Evolutionary conservation across 2,329 filamentous ascomycete species (phyloP).

Genomic region (Sporothrix schenckii): DNA sequence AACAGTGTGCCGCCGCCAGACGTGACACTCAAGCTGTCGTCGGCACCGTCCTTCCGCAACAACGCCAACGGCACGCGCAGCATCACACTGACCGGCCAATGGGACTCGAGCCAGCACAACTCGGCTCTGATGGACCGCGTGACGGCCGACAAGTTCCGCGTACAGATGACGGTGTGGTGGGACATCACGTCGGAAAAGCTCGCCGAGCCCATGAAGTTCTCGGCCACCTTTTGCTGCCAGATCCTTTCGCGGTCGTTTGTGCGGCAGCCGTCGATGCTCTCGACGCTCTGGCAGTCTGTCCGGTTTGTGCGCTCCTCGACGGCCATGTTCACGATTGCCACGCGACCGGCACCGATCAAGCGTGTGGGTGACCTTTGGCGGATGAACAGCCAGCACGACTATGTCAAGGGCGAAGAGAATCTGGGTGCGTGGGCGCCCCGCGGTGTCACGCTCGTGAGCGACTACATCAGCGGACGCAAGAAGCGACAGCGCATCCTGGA

Average conservation of each 20-base stretch:
- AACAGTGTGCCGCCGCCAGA: conserved; percentile 54
- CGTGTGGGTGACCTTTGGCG: conserved; percentile 92
- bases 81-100: conserved; percentile 85
- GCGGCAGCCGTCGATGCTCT: conserved; percentile 83
- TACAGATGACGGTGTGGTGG: conserved; percentile 86
- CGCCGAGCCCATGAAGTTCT: conserved; percentile 85
- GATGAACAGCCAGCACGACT: conserved; percentile 92
- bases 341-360: conserved; percentile 88
- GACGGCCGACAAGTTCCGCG: conserved; percentile 88
- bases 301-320: conserved; percentile 86
- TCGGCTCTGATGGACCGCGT: conserved; percentile 92
- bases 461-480: conserved; percentile 77
- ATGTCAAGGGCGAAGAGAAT: conserved; percentile 92
- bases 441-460: conserved; percentile 86
- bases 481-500: conserved; percentile 75
- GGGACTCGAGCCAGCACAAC: conserved; percentile 92
- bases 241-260: conserved; percentile 83
- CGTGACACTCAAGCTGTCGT: conserved; percentile 74
- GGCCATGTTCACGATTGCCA: conserved; percentile 80
- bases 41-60: conserved; percentile 76
- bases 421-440: conserved; percentile 83
- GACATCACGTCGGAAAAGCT: conserved; percentile 78
- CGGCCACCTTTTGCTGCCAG: conserved; percentile 77
- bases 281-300: conserved; percentile 80
- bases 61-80: conserved; percentile 90